Conservation (phyloP, 1,284 basidiomycete genomes). For the Sporisorium graminicola region DNA sequence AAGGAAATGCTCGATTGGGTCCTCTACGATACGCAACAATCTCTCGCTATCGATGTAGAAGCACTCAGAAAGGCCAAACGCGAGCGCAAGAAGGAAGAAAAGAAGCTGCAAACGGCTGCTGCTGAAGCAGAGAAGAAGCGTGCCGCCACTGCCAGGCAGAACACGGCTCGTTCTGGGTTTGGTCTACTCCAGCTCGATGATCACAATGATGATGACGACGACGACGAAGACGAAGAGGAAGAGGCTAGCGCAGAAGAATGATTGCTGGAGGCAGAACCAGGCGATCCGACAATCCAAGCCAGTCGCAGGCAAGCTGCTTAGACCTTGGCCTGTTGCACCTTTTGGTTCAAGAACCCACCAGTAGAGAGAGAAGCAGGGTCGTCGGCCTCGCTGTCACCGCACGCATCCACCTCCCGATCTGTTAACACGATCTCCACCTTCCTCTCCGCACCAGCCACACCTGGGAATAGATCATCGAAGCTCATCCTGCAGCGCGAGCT, state of each 20-base stretch:
- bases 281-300: too few species aligned
- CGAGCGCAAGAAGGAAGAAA: constrained; percentile 47
- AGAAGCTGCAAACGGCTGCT: constrained; percentile 24
- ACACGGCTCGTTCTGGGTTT: constrained; percentile 24
- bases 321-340: not conserved
- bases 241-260: constrained; percentile 29
- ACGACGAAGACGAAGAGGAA: constrained; percentile 21
- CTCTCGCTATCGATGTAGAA: constrained; percentile 51
- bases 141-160: constrained; percentile 23
- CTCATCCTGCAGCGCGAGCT: constrained; percentile 43
- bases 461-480: constrained; percentile 51
- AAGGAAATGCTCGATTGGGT: constrained; percentile 44
- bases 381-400: constrained; percentile 20
- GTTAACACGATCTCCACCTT: constrained; percentile 45
- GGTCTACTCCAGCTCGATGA: constrained; percentile 33
- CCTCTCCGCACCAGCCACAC: constrained; percentile 20
- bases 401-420: constrained; percentile 33
- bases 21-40: constrained; percentile 34
- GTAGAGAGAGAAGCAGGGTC: constrained; percentile 40
- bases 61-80: constrained; percentile 46
- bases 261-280: not conserved
- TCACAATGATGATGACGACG: too few species aligned
- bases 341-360: constrained; percentile 34
- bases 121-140: constrained; percentile 29
- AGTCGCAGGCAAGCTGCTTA: not conserved